Base-by-base conservation (phyloP, 345 rosid species). In the Bruguiera parviflora region DNA sequence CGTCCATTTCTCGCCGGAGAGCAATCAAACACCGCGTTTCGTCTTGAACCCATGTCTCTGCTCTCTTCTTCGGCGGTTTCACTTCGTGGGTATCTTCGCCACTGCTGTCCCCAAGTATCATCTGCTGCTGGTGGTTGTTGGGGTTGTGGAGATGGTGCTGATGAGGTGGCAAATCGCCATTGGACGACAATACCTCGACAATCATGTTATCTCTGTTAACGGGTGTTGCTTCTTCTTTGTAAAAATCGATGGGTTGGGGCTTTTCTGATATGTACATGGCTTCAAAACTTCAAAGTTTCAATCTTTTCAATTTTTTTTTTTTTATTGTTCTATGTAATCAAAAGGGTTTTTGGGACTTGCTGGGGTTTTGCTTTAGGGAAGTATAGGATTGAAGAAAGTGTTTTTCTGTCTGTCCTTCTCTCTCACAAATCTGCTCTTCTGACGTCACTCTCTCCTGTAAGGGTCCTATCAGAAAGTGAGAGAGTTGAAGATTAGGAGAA, bases 41-140 rank as follows among this genome's bases (percentile, higher is more conserved):
- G 70, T 92, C 98, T 72, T 90, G 98, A 2, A 92, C 92, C 99
- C 99, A 96, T 13, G 99, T 96, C 88, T 96, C 99, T 3, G 99
- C 98, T 53, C 99, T 82, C 80, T 92, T 92, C 83, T 96, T 96
- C 0, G 99, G 99, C 3, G 90, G 91, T 78, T 85, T 92, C 25
- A 89, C 77, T 70, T 92, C 99, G 51, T 80, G 96, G 72, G 80
- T 87, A 37, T 85, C 96, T 60, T 92, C 85, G 16, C 83, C 83
- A 77, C 93, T 88, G 83, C 96, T 88, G 53, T 95, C 97, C 1
- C 89, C 96, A 1, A 95, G 81, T 46, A 95, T 79, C 87, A 90
- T 83, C 80, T 86, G 97, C 69, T 75, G 87, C 58, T 56, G 86
- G 1, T 63, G 72, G 27, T 58, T 71, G 53, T 56, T 67, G 29